A percentile compares a stretch with the other conserved stretches of the same genome.
These are phyloP conservation scores for Aspergillus baeticus DNA, from an alignment of 495 filamentous ascomycete genomes.

Conservation along the genomic window DNA sequence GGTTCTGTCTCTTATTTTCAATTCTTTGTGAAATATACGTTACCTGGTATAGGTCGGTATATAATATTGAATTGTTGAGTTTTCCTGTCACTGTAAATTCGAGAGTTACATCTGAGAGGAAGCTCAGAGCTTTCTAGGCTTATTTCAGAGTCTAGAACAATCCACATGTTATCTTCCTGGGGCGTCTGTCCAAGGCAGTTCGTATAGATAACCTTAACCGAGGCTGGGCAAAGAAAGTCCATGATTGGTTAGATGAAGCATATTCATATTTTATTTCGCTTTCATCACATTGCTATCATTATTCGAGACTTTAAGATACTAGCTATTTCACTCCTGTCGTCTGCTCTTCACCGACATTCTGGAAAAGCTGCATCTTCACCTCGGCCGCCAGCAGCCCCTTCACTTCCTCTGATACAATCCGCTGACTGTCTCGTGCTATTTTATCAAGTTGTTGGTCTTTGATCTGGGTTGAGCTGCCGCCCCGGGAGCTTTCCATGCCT, in stretches of 20 bases:
- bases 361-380: conserved; percentile 85
- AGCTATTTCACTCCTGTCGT: background rate
- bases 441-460: conserved; percentile 73
- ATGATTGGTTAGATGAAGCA: too few relatives aligned
- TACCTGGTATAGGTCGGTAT: conserved; percentile 9
- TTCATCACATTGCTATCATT: background rate
- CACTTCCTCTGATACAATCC: conserved; percentile 82
- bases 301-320: background rate
- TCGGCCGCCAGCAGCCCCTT: conserved; percentile 79
- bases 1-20: conserved; percentile 10
- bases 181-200: too few relatives aligned
- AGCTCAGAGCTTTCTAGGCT: too few relatives aligned
- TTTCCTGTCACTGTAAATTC: background rate
- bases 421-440: conserved; percentile 73
- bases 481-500: conserved; percentile 43
- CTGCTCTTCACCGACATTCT: conserved; percentile 49
- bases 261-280: too few relatives aligned
- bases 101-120: background rate
- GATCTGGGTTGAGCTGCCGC: conserved; percentile 19
- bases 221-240: too few relatives aligned
- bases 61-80: conserved; percentile 2
- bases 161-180: too few relatives aligned
- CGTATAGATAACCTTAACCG: too few relatives aligned
- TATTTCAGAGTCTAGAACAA: background rate
- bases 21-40: conserved; percentile 13